Evolutionary conservation across 345 rosid species (phyloP).

Genomic region (Aquilaria malaccensis): DNA sequence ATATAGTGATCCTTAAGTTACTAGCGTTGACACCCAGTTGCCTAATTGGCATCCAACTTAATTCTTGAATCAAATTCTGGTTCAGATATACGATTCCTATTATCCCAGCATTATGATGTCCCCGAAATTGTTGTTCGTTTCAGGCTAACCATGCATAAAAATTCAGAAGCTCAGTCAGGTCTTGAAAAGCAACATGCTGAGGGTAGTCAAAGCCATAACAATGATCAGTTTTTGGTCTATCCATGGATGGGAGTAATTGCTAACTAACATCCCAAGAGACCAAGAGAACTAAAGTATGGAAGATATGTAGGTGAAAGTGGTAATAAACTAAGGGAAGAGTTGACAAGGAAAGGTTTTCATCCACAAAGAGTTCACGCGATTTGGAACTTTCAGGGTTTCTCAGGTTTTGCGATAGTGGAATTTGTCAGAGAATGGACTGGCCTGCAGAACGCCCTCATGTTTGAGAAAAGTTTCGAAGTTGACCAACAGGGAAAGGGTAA

Average conservation of each 20-base stretch:
- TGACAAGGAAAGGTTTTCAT: conserved; percentile 46
- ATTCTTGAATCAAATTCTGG: no score
- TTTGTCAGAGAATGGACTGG: conserved; percentile 57
- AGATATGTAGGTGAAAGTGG: conserved; percentile 54
- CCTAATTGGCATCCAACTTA: no score
- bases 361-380: conserved; percentile 53
- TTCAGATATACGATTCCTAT: no score
- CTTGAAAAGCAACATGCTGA: conserved; percentile 3
- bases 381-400: conserved; percentile 48
- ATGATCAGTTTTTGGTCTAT: conserved; percentile 37
- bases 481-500: conserved; percentile 42
- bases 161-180: not conserved
- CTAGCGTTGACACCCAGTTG: no score
- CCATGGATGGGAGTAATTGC: conserved; percentile 71
- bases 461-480: conserved; percentile 39
- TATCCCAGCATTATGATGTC: no score
- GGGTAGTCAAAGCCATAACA: not conserved
- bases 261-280: conserved; percentile 29
- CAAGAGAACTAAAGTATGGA: conserved; percentile 24
- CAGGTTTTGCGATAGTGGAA: conserved; percentile 60
- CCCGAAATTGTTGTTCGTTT: not conserved
- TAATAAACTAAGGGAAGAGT: conserved; percentile 36
- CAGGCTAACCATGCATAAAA: conserved; percentile 21
- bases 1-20: no score
- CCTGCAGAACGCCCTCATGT: conserved; percentile 43